Conservation (phyloP, 805 yeast species). For the Torulaspora indica region DNA sequence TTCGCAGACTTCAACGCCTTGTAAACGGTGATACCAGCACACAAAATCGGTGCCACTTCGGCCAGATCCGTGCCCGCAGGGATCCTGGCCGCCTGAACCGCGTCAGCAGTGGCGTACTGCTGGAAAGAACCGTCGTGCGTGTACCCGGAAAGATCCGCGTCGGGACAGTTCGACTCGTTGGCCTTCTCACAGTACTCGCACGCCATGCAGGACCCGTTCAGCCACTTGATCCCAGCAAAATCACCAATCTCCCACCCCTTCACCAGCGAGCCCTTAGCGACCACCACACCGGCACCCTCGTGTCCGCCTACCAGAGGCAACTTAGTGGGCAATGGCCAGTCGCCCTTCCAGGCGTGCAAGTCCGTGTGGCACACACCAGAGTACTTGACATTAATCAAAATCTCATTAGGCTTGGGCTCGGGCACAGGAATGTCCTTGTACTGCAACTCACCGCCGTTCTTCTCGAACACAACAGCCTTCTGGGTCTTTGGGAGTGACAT, state of each 20-base stretch:
- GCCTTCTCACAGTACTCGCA: slow-evolving; percentile 58
- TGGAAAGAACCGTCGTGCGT: slow-evolving; percentile 89
- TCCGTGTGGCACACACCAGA: slow-evolving; percentile 95
- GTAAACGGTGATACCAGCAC: slow-evolving; percentile 91
- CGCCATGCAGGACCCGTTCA: slow-evolving; percentile 57
- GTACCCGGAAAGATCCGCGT: slow-evolving; percentile 76
- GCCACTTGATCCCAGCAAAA: slow-evolving; percentile 62
- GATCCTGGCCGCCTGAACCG: slow-evolving; percentile 76
- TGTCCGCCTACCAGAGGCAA: slow-evolving; percentile 64
- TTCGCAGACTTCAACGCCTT: slow-evolving; percentile 81
- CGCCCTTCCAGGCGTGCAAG: slow-evolving; percentile 90
- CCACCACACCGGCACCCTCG: slow-evolving; percentile 67
- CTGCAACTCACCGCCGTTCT: slow-evolving; percentile 55
- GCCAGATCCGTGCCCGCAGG: slow-evolving; percentile 73
- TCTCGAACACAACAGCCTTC: slow-evolving; percentile 66
- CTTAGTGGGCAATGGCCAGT: slow-evolving; percentile 71
- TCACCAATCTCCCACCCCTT: slow-evolving; percentile 58
- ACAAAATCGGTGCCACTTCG: slow-evolving; percentile 70
- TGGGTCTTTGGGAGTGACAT: slow-evolving; percentile 54
- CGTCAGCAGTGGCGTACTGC: slow-evolving; percentile 85
- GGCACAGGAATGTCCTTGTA: slow-evolving; percentile 79
- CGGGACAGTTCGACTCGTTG: slow-evolving; percentile 58
- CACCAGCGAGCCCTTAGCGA: slow-evolving; percentile 53
- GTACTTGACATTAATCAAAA: slow-evolving; percentile 74
- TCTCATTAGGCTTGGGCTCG: slow-evolving; percentile 67